Percentiles rank a stretch among this genome's conserved stretches.
Conservation (phyloP, 208 protist genomes). For the Acanthamoeba triangularis region DNA sequence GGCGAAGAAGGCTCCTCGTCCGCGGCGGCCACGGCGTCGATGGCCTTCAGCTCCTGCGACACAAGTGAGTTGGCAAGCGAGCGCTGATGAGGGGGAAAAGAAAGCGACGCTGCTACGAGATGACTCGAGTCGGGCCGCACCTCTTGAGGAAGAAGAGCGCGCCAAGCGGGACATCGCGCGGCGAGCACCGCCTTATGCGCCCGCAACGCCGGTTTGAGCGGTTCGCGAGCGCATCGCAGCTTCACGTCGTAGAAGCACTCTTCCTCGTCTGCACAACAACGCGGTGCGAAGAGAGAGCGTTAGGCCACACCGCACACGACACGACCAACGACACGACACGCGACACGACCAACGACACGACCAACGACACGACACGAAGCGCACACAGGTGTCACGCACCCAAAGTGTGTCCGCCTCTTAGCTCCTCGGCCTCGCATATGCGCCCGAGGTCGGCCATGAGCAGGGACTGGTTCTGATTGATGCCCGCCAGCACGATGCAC, state of each 20-base stretch:
- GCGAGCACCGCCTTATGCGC: background rate
- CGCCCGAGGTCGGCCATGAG: conserved; percentile 41
- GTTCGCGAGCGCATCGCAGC: background rate
- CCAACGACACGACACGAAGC: too few relatives aligned
- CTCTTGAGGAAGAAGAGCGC: background rate
- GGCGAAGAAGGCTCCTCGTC: background rate
- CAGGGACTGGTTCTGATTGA: conserved; percentile 16
- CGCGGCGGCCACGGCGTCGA: background rate
- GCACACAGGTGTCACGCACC: background rate
- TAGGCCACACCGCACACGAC: background rate
- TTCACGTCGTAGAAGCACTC: conserved; percentile 54
- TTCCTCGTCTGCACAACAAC: background rate
- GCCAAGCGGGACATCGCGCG: conserved; percentile 32
- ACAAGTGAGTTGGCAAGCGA: background rate
- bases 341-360: too few relatives aligned
- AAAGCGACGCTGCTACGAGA: too few relatives aligned
- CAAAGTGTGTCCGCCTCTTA: background rate
- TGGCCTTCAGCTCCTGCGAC: background rate
- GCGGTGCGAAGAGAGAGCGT: background rate
- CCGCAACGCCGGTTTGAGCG: background rate
- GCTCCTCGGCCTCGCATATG: conserved; percentile 27
- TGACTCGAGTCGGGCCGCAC: background rate
- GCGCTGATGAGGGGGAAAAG: background rate
- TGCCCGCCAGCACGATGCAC: conserved; percentile 39
- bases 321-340: background rate